Conservation (phyloP, 2,329 filamentous ascomycete genomes). For the Exophiala oligosperma region DNA sequence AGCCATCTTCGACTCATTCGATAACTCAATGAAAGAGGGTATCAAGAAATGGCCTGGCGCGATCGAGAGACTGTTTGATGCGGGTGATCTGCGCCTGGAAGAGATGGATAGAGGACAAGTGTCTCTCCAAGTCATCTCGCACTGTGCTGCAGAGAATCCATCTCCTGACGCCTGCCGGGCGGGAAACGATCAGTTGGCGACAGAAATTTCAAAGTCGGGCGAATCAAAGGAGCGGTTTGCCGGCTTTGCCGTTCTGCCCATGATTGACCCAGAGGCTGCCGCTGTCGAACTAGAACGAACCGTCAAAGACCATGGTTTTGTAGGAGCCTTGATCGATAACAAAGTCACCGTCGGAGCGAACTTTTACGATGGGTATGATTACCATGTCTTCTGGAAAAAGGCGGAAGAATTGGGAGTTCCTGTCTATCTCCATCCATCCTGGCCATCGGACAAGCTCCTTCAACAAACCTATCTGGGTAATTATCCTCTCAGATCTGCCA, state of each 20-base stretch:
- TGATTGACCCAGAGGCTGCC: slow-evolving; percentile 37
- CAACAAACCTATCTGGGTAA: slow-evolving; percentile 42
- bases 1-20: slow-evolving; percentile 9
- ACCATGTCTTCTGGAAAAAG: slow-evolving; percentile 42
- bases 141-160: slow-evolving; percentile 14
- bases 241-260: slow-evolving; percentile 45
- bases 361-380: slow-evolving; percentile 46
- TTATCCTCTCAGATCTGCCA: slow-evolving; percentile 25
- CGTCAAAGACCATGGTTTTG: slow-evolving; percentile 45
- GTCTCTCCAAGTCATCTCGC: slow-evolving; percentile 18
- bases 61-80: slow-evolving; percentile 13
- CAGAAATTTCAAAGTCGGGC: slow-evolving; percentile 31
- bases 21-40: slow-evolving; percentile 6
- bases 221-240: slow-evolving; percentile 35
- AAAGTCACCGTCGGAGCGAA: slow-evolving; percentile 25
- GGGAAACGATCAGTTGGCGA: slow-evolving; percentile 16
- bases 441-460: slow-evolving; percentile 39
- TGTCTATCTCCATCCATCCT: slow-evolving; percentile 53
- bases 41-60: slow-evolving; percentile 6
- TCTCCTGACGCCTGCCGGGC: slow-evolving; percentile 7
- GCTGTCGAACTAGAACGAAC: slow-evolving; percentile 38
- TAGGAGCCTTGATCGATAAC: slow-evolving; percentile 49
- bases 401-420: slow-evolving; percentile 49
- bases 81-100: slow-evolving; percentile 7
- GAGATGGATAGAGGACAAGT: slow-evolving; percentile 19